Conservation (phyloP, 768 basidiomycete genomes). For the Boletus rubroflammeus region DNA sequence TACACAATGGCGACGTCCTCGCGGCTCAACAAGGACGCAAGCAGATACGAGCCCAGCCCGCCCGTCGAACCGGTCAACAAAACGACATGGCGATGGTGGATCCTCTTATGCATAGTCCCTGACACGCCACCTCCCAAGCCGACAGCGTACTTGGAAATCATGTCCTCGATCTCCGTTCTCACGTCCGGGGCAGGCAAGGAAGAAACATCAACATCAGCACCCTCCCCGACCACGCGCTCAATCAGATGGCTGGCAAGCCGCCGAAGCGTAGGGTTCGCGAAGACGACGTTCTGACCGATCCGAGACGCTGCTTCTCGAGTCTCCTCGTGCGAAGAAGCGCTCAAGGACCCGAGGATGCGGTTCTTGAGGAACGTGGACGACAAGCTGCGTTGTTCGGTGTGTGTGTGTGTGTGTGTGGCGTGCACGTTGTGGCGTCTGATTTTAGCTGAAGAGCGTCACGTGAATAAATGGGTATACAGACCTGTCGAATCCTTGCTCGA, state of each 20-base stretch:
- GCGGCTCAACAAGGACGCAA: slow-evolving; percentile 34
- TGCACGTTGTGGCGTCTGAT: no score
- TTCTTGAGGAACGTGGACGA: slow-evolving; percentile 40
- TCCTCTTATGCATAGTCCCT: background rate
- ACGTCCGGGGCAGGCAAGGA: background rate
- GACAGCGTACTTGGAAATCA: slow-evolving; percentile 36
- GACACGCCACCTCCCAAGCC: slow-evolving; percentile 15
- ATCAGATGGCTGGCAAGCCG: slow-evolving; percentile 30
- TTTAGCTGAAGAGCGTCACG: no score
- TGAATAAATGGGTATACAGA: background rate
- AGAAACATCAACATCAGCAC: background rate
- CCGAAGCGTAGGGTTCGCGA: slow-evolving; percentile 39
- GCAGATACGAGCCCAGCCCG: slow-evolving; percentile 33
- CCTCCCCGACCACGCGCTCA: background rate
- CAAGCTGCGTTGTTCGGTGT: slow-evolving; percentile 21
- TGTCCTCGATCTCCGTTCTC: slow-evolving; percentile 26
- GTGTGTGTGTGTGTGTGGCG: no score
- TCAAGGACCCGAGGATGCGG: slow-evolving; percentile 35
- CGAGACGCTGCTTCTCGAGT: slow-evolving; percentile 11
- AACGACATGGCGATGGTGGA: slow-evolving; percentile 21
- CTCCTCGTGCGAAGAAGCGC: slow-evolving; percentile 1
- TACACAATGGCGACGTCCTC: slow-evolving; percentile 31
- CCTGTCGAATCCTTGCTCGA: slow-evolving; percentile 39
- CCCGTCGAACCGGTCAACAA: slow-evolving; percentile 35
- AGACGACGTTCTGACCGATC: slow-evolving; percentile 40